Percentiles rank a stretch among this genome's conserved stretches.
Evolutionary conservation across 805 yeast species (phyloP).

Genomic region (Candida suzukii): DNA sequence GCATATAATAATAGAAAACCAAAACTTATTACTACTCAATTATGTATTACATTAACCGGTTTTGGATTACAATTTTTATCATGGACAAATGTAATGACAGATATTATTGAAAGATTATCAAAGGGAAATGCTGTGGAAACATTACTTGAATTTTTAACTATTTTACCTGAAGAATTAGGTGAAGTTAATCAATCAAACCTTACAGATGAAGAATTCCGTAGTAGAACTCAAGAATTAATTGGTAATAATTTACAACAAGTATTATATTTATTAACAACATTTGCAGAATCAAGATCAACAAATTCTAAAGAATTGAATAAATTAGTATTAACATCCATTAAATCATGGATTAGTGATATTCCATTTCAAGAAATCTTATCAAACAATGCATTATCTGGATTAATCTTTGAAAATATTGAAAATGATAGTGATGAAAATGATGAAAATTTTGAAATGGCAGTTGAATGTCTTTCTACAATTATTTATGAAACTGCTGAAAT

Average conservation of each 20-base stretch:
- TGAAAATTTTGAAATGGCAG: slow-evolving; percentile 72
- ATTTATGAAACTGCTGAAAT: slow-evolving; percentile 77
- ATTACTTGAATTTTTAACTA: slow-evolving; percentile 72
- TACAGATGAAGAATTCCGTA: slow-evolving; percentile 71
- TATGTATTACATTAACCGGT: slow-evolving; percentile 76
- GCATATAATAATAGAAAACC: slow-evolving; percentile 34
- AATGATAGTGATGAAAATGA: slow-evolving; percentile 48
- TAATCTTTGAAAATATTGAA: slow-evolving; percentile 57
- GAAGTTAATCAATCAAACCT: slow-evolving; percentile 73
- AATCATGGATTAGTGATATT: slow-evolving; percentile 87
- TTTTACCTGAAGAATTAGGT: slow-evolving; percentile 85
- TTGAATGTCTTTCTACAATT: slow-evolving; percentile 81
- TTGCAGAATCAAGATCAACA: slow-evolving; percentile 24
- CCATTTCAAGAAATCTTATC: slow-evolving; percentile 64
- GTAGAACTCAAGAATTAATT: slow-evolving; percentile 57
- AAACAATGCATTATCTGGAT: slow-evolving; percentile 54
- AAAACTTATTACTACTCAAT: slow-evolving; percentile 70
- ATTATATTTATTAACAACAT: slow-evolving; percentile 50
- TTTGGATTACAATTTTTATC: slow-evolving; percentile 67
- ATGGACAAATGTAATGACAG: slow-evolving; percentile 70
- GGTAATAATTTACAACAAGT: slow-evolving; percentile 63
- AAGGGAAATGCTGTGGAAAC: slow-evolving; percentile 33
- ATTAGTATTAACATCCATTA: slow-evolving; percentile 64
- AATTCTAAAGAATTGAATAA: slow-evolving; percentile 29
- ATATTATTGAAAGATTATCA: slow-evolving; percentile 48